Conservation (phyloP, 2,329 filamentous ascomycete genomes). For the Colletotrichum melonis region DNA sequence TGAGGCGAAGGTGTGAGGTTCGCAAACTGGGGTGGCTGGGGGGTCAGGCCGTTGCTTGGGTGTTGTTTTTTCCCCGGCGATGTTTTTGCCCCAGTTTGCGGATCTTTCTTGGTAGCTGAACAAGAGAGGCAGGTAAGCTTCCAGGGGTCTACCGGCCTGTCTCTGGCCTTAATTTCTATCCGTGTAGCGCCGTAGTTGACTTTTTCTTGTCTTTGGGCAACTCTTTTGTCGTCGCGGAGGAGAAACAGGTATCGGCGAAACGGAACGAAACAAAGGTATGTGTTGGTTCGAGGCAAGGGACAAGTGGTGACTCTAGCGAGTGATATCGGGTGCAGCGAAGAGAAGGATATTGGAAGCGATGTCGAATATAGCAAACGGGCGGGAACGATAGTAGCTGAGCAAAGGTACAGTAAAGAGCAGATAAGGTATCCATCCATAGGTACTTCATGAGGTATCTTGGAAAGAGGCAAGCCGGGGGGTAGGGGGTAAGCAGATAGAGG, state of each 20-base stretch:
- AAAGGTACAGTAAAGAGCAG: background rate
- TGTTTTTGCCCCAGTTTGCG: constrained; percentile 25
- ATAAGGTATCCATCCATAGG: background rate
- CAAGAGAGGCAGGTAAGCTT: constrained; percentile 16
- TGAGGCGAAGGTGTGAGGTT: constrained; percentile 16
- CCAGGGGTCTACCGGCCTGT: background rate
- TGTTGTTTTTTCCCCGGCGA: constrained; percentile 25
- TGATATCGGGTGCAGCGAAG: background rate
- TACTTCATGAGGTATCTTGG: background rate
- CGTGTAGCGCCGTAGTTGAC: background rate
- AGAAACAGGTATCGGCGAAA: background rate
- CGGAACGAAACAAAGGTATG: background rate
- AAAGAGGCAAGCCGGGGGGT: background rate
- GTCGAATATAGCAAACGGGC: constrained; percentile 17
- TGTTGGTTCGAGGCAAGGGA: background rate
- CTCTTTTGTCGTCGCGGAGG: background rate
- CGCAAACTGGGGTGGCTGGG: constrained; percentile 35
- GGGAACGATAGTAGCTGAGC: background rate
- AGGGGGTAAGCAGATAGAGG: constrained; percentile 75
- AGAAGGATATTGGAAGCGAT: background rate
- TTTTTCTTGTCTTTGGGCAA: background rate
- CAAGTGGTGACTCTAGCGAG: background rate
- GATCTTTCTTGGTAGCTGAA: constrained; percentile 31
- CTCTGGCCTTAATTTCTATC: background rate
- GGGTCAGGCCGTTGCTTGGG: constrained; percentile 22